A percentile compares a stretch with the other conserved stretches of the same genome.
phyloP scores from a whole-genome alignment of 805 yeast genomes.

The Kuraishia piskuri region DNA sequence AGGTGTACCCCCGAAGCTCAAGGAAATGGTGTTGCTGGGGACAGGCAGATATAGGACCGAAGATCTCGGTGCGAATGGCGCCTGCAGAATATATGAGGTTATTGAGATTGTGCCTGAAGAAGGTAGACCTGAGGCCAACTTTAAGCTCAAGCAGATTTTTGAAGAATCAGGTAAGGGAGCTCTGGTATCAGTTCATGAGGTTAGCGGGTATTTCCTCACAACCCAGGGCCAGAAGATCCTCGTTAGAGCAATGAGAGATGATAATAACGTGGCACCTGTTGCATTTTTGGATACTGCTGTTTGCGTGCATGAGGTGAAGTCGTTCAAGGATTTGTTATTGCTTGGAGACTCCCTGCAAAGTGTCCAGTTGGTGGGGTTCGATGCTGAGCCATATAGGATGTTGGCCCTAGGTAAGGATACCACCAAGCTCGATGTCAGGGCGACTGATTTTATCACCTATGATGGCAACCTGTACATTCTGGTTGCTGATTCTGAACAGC shows the following conservation, averaged over 20 bases:
- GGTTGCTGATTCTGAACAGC: slow-evolving; percentile 58
- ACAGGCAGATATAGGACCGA: slow-evolving; percentile 70
- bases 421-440: slow-evolving; percentile 48
- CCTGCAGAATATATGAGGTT: slow-evolving; percentile 64
- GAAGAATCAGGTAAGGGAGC: slow-evolving; percentile 79
- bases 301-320: slow-evolving; percentile 69
- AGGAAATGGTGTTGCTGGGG: slow-evolving; percentile 73
- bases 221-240: slow-evolving; percentile 81
- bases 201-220: slow-evolving; percentile 75
- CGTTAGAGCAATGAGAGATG: slow-evolving; percentile 78
- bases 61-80: slow-evolving; percentile 73
- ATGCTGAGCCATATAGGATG: slow-evolving; percentile 91
- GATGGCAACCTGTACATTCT: slow-evolving; percentile 62
- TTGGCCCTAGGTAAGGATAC: slow-evolving; percentile 69
- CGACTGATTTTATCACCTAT: slow-evolving; percentile 69
- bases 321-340: slow-evolving; percentile 74
- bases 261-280: slow-evolving; percentile 81
- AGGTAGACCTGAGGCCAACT: slow-evolving; percentile 74
- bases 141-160: slow-evolving; percentile 63
- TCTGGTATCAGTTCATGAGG: slow-evolving; percentile 65
- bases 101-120: slow-evolving; percentile 87
- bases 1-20: slow-evolving; percentile 9
- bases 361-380: slow-evolving; percentile 79
- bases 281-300: slow-evolving; percentile 88
- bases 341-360: slow-evolving; percentile 77